Percentiles rank a stretch among this genome's conserved stretches.
phyloP scores from a whole-genome alignment of 345 rosid species.

The Camelina hispida region DNA sequence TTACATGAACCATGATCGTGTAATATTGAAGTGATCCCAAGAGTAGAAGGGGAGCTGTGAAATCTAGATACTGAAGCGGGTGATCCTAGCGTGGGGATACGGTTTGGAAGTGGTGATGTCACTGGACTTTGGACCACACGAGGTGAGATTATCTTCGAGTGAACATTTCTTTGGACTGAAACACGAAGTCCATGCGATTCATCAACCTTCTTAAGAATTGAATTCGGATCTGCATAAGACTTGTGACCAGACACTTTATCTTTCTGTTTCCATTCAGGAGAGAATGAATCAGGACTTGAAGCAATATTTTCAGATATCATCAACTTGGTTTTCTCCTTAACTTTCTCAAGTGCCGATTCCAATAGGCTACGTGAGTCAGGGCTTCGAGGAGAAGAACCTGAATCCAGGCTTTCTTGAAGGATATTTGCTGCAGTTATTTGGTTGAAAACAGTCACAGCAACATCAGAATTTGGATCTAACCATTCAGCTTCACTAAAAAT shows the following conservation, averaged over 20 bases:
- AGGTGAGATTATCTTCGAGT: slow-evolving; percentile 64
- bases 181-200: slow-evolving; percentile 56
- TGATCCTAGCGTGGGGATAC: slow-evolving; percentile 55
- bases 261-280: slow-evolving; percentile 44
- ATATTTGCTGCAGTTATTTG: slow-evolving; percentile 56
- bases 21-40: slow-evolving; percentile 83
- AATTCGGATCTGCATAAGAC: slow-evolving; percentile 48
- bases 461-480: slow-evolving; percentile 60
- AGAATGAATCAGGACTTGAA: slow-evolving; percentile 37
- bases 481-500: slow-evolving; percentile 63
- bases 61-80: slow-evolving; percentile 55
- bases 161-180: slow-evolving; percentile 56
- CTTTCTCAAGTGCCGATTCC: slow-evolving; percentile 51
- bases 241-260: slow-evolving; percentile 32
- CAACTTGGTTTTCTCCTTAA: slow-evolving; percentile 48
- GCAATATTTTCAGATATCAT: slow-evolving; percentile 44
- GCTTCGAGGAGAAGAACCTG: slow-evolving; percentile 48
- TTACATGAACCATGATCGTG: slow-evolving; percentile 62
- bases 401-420: slow-evolving; percentile 54
- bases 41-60: slow-evolving; percentile 56
- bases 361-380: slow-evolving; percentile 46
- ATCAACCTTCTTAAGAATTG: slow-evolving; percentile 48
- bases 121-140: slow-evolving; percentile 50
- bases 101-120: slow-evolving; percentile 51
- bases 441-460: slow-evolving; percentile 55